Evolutionary conservation across 768 basidiomycete genomes (phyloP).

Genomic region (Termitomyces sp.): DNA sequence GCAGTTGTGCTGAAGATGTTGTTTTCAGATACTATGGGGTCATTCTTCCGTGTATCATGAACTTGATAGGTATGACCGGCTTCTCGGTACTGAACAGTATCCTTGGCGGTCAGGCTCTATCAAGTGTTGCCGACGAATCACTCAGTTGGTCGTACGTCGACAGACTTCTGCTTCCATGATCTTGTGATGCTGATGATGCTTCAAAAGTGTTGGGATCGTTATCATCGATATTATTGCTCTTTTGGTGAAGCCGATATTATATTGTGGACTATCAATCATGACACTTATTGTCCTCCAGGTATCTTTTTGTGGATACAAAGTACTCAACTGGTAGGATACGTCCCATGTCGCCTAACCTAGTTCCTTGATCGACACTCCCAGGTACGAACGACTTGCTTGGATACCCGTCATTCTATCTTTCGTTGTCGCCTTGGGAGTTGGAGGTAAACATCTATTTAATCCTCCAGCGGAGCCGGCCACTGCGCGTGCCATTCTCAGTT

Average conservation of each 20-base stretch:
- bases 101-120: constrained; percentile 57
- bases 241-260: constrained; percentile 44
- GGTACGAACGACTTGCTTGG: constrained; percentile 75
- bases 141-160: constrained; percentile 40
- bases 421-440: constrained; percentile 67
- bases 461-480: constrained; percentile 52
- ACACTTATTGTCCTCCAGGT: constrained; percentile 22
- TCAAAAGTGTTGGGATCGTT: constrained; percentile 71
- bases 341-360: background rate
- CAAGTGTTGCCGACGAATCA: constrained; percentile 36
- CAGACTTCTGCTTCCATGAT: background rate
- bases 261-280: background rate
- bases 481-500: constrained; percentile 53
- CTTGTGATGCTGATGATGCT: background rate
- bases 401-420: constrained; percentile 75
- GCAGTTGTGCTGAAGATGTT: constrained; percentile 7
- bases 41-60: constrained; percentile 56
- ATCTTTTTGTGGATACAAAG: constrained; percentile 56
- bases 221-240: constrained; percentile 71
- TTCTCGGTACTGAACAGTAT: constrained; percentile 73
- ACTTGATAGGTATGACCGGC: constrained; percentile 60
- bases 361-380: constrained; percentile 8
- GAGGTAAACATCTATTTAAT: constrained; percentile 62
- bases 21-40: constrained; percentile 55
- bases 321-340: constrained; percentile 38